These are phyloP conservation scores for Firmiana major DNA, from an alignment of 345 rosid species.

Conservation along the genomic window DNA sequence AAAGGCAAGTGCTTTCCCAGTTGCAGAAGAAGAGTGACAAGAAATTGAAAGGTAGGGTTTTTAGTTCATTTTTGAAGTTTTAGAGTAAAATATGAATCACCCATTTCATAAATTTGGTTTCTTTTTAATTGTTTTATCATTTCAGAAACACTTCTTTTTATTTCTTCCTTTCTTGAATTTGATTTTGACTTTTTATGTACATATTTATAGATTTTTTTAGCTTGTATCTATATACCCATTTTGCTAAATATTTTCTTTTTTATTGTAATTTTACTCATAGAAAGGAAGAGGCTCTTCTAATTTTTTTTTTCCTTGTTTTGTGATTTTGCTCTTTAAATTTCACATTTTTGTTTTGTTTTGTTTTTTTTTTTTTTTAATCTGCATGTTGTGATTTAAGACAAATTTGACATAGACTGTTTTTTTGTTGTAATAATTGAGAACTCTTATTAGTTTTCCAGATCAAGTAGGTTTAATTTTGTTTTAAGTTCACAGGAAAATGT, in stretches of 20 bases:
- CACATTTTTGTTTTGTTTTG: not conserved
- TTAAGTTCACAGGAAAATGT: not conserved
- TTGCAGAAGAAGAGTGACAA: not conserved
- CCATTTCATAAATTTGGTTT: not conserved
- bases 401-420: not conserved
- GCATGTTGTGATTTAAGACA: not conserved
- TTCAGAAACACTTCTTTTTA: not conserved
- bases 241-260: not conserved
- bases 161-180: not conserved
- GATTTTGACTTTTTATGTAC: not conserved
- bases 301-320: not conserved
- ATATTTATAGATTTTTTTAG: not conserved
- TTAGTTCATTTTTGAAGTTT: not conserved
- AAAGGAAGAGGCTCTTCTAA: not conserved
- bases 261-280: not conserved
- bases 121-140: not conserved
- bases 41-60: not conserved
- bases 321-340: not conserved
- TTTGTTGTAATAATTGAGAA: not conserved
- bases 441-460: not conserved
- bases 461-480: conserved; percentile 1
- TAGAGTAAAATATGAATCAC: not conserved
- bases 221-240: not conserved
- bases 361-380: not conserved
- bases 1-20: not conserved